Percentiles rank a stretch among this genome's conserved stretches.
Conservation (phyloP, 2,329 filamentous ascomycete species). For the Alternaria hordeiaustralica region DNA sequence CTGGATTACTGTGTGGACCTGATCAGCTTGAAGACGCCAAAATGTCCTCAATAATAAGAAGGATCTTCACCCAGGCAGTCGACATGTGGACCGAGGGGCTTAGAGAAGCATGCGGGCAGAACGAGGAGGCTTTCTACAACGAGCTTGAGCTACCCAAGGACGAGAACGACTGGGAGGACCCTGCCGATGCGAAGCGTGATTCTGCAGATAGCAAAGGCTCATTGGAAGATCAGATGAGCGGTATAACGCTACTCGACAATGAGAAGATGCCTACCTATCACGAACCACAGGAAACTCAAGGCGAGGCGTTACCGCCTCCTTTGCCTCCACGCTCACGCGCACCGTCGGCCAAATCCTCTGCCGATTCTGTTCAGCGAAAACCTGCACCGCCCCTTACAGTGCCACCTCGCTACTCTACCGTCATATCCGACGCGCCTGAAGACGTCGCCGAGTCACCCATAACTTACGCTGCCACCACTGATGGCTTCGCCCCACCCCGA, state of each 20-base stretch:
- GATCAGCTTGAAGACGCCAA: conserved; percentile 63
- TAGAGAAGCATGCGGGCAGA: conserved; percentile 51
- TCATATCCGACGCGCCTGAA: conserved; percentile 48
- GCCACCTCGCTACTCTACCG: conserved; percentile 54
- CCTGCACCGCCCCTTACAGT: conserved; percentile 51
- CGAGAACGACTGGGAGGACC: conserved; percentile 57
- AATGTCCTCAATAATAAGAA: conserved; percentile 59
- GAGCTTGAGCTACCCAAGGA: conserved; percentile 51
- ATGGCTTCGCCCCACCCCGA: conserved; percentile 48
- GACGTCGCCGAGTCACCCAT: conserved; percentile 49
- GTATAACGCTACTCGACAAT: conserved; percentile 54
- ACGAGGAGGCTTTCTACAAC: conserved; percentile 44
- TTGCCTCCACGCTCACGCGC: conserved; percentile 47
- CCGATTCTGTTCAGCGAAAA: conserved; percentile 48
- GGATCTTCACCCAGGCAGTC: conserved; percentile 57
- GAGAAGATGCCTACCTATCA: conserved; percentile 35
- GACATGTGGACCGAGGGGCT: conserved; percentile 54
- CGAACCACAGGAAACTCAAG: conserved; percentile 17
- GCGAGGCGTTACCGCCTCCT: conserved; percentile 37
- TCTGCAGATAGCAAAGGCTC: conserved; percentile 32
- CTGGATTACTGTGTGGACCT: conserved; percentile 59
- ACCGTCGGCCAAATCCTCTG: conserved; percentile 34
- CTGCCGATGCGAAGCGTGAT: conserved; percentile 43
- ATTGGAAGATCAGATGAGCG: conserved; percentile 48
- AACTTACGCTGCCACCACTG: conserved; percentile 48